These are phyloP conservation scores for Panicum miliaceum DNA, from an alignment of 176 grass and related monocot genomes.

Conservation along the genomic window DNA sequence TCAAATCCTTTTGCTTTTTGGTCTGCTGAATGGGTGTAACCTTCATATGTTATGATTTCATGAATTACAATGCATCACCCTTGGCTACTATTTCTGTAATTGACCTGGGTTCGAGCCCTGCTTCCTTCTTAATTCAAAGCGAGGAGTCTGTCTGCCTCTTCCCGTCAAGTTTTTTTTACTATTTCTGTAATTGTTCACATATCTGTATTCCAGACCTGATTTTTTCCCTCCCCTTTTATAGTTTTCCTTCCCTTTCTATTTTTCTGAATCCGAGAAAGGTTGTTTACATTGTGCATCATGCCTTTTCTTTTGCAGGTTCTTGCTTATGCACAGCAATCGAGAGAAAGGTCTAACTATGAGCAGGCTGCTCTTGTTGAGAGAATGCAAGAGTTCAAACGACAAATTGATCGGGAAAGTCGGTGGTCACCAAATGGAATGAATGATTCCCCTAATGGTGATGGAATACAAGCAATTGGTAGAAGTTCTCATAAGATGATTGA, in stretches of 20 bases:
- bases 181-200: conserved; percentile 12
- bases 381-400: conserved; percentile 99
- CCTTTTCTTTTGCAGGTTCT: conserved; percentile 64
- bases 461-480: conserved; percentile 95
- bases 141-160: no score
- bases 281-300: conserved; percentile 2
- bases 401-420: conserved; percentile 90
- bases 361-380: conserved; percentile 86
- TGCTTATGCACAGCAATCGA: conserved; percentile 95
- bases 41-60: not conserved
- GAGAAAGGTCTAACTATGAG: conserved; percentile 96
- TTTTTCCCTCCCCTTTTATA: not conserved
- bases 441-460: conserved; percentile 92
- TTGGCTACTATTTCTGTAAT: conserved; percentile 25
- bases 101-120: no score
- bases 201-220: not conserved
- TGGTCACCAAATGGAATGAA: conserved; percentile 75
- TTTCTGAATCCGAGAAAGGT: conserved; percentile 28
- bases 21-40: not conserved
- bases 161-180: no score
- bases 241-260: not conserved
- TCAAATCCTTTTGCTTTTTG: conserved; percentile 4
- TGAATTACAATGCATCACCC: conserved; percentile 20
- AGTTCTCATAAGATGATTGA: conserved; percentile 99
- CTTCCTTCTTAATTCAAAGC: no score